Conservation (phyloP, 1,284 basidiomycete species). For the Apiotrichum akiyoshidainum region DNA sequence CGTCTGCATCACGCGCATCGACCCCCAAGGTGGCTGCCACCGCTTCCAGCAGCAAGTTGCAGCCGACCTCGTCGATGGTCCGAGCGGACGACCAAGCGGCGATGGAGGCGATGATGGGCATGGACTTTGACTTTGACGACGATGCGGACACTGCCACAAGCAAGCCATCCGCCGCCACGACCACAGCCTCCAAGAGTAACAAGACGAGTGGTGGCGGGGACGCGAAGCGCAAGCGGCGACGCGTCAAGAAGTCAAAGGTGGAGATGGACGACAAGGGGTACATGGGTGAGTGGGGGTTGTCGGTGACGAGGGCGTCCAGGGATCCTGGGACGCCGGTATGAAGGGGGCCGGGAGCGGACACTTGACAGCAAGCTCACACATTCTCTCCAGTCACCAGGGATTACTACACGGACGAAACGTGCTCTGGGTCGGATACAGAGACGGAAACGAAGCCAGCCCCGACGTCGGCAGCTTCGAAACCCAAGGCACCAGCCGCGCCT, state of each 20-base stretch:
- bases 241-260: slow-evolving; percentile 39
- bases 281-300: slow-evolving; percentile 33
- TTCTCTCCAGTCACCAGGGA: slow-evolving; percentile 33
- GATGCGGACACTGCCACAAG: slow-evolving; percentile 9
- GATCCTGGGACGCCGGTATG: background rate
- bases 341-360: background rate
- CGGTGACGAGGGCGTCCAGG: no score
- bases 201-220: slow-evolving; percentile 2
- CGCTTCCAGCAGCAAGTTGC: slow-evolving; percentile 10
- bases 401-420: slow-evolving; percentile 36
- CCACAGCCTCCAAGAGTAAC: background rate
- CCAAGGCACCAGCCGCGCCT: background rate
- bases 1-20: no score
- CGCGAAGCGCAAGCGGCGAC: slow-evolving; percentile 20
- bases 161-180: background rate
- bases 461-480: background rate
- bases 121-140: slow-evolving; percentile 36
- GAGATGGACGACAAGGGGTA: slow-evolving; percentile 44
- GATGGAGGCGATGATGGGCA: slow-evolving; percentile 47
- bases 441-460: slow-evolving; percentile 10
- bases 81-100: slow-evolving; percentile 41
- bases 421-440: slow-evolving; percentile 33
- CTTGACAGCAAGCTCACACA: no score
- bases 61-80: slow-evolving; percentile 38
- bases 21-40: slow-evolving; percentile 1